Percentiles rank a stretch among this genome's conserved stretches.
Evolutionary conservation across 1,284 basidiomycete genomes (phyloP).

Genomic region (Leucoagaricus sp.): DNA sequence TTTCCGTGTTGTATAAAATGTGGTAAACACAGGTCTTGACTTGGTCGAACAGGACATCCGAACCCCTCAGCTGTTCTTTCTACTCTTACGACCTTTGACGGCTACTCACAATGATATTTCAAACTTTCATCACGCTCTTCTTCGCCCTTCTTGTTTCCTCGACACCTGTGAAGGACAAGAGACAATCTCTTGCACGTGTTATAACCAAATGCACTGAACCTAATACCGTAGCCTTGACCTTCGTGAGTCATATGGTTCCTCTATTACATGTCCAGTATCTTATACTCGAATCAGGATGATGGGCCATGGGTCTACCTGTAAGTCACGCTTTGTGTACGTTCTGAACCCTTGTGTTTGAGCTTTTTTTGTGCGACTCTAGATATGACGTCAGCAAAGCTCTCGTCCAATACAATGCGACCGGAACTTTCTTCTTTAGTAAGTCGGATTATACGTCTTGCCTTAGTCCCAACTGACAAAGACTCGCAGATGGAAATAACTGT

Average conservation of each 20-base stretch:
- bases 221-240: slow-evolving; percentile 39
- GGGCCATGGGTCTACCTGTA: slow-evolving; percentile 34
- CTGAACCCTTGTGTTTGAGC: neutral
- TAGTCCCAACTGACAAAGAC: neutral
- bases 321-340: neutral
- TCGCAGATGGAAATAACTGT: slow-evolving; percentile 17
- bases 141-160: slow-evolving; percentile 1
- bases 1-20: neutral
- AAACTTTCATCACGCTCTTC: slow-evolving; percentile 1
- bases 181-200: slow-evolving; percentile 26
- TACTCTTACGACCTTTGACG: neutral
- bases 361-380: slow-evolving; percentile 16
- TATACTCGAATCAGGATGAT: slow-evolving; percentile 28
- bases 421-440: slow-evolving; percentile 23
- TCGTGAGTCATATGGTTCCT: slow-evolving; percentile 28
- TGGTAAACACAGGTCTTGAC: neutral
- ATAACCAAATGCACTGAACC: slow-evolving; percentile 34
- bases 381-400: slow-evolving; percentile 26
- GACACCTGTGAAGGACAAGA: slow-evolving; percentile 6
- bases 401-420: slow-evolving; percentile 19
- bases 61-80: neutral
- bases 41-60: neutral
- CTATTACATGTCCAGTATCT: neutral
- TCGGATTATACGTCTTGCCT: neutral
- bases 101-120: slow-evolving; percentile 1